These are phyloP conservation scores for Neofusicoccum umdonicola DNA, from an alignment of 2,329 filamentous ascomycete genomes.

Conservation along the genomic window DNA sequence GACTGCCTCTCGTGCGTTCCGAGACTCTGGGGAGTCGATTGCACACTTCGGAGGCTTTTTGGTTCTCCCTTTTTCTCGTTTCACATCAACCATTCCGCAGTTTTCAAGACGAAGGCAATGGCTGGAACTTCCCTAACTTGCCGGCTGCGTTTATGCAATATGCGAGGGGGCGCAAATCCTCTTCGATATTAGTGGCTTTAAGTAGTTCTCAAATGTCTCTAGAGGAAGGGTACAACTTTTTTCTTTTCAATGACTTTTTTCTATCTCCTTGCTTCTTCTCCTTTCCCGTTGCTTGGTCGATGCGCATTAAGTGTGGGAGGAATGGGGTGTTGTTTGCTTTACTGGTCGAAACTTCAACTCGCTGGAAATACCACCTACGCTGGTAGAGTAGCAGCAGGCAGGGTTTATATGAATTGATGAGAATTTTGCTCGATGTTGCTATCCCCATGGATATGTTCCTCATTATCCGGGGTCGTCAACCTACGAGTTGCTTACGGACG, in stretches of 20 bases:
- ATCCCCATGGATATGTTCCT: too few relatives aligned
- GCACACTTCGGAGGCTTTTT: background rate
- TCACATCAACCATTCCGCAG: background rate
- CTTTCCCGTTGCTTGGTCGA: background rate
- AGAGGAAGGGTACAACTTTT: background rate
- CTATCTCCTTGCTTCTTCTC: background rate
- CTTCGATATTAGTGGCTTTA: background rate
- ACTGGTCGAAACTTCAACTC: background rate
- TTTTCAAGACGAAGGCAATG: background rate
- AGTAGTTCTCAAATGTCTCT: background rate
- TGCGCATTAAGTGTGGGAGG: background rate
- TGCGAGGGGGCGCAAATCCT: background rate
- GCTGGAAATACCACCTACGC: background rate
- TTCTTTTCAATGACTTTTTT: background rate
- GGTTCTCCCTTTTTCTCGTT: background rate
- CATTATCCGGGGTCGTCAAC: too few relatives aligned
- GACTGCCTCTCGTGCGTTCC: background rate
- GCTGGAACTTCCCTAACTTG: background rate
- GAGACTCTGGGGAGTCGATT: background rate
- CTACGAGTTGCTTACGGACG: too few relatives aligned
- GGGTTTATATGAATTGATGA: background rate
- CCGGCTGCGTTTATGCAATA: background rate
- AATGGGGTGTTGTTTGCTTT: background rate
- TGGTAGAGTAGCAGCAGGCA: conserved; percentile 2
- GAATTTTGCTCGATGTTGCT: background rate